Evolutionary conservation across 176 grass and related monocot genomes (phyloP), one percentile per base, ranked within the genome.

Genomic region (Eleusine indica): DNA sequence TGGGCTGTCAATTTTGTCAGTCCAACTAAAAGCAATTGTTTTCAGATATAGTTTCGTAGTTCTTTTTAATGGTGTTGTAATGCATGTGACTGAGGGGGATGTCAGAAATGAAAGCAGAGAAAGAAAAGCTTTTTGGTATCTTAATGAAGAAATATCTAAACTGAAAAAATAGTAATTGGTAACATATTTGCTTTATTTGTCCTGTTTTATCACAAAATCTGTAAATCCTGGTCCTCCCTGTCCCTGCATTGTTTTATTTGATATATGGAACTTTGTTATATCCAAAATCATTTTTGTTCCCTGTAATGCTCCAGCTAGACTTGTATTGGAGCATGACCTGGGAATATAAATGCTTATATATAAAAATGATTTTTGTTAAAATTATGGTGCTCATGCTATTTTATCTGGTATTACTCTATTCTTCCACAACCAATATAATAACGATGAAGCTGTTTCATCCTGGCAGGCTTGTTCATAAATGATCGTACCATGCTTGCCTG

Each of bases 391-490:
- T 61, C 41, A 56, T 77, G 21, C 29, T 51, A 64, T 42, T 86
- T 53, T 71, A 49, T 77, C 4, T 66, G 48, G n/a, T 17, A 29
- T 72, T 64, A 62, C 11, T 70, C 47, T 66, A 16, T 40, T 86
- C 35, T 57, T 21, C 15, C 8, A 22, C 70, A 54, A 69, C 13
- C 0, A 71, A 44, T 71, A 22, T 39, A 48, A 4, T 66, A 35
- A 35, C 32, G 39, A 78, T 11, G 58, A 51, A 75, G 15, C n/a
- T 46, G 15, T 90, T 67, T 60, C 6, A 62, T 75, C 83, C 83
- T 69, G 62, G 70, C 80, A 90, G 89, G 84, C 22, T 44, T 29
- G 70, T 68, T 80, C 52, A 74, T 82, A 69, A 41, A 84, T 79
- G 68, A 68, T 66, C 44, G 3, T 12, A 41, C 39, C 73, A 68